These are phyloP conservation scores for Tuber umbilicatum DNA, from an alignment of 495 filamentous ascomycete genomes.

Conservation along the genomic window DNA sequence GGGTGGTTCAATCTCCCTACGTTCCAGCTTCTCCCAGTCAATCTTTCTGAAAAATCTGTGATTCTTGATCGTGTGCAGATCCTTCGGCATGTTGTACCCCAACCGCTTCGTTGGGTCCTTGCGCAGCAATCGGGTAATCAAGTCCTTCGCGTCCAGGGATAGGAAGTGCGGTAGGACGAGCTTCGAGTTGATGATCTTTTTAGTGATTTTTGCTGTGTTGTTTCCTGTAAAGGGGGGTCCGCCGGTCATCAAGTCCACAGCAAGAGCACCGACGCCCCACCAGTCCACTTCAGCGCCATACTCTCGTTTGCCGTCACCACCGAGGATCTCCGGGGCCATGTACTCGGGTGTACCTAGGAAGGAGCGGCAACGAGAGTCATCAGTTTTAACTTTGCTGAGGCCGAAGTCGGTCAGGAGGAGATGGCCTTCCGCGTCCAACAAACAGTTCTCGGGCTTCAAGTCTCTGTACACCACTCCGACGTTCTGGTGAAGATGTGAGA, in stretches of 20 bases:
- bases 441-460: constrained; percentile 95
- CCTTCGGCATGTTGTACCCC: constrained; percentile 79
- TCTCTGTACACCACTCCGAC: constrained; percentile 95
- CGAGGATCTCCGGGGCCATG: constrained; percentile 95
- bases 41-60: constrained; percentile 96
- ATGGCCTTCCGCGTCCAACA: constrained; percentile 84
- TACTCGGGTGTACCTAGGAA: constrained; percentile 92
- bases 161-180: constrained; percentile 80
- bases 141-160: constrained; percentile 80
- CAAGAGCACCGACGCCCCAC: constrained; percentile 94
- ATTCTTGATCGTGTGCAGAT: constrained; percentile 75
- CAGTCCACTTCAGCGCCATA: constrained; percentile 95
- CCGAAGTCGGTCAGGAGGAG: constrained; percentile 95
- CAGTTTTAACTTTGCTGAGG: constrained; percentile 86
- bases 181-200: constrained; percentile 89
- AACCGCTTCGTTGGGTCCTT: constrained; percentile 87
- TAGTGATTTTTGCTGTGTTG: constrained; percentile 85
- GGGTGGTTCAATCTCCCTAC: constrained; percentile 71
- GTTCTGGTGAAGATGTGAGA: constrained; percentile 83
- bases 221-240: constrained; percentile 79
- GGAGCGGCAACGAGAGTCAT: constrained; percentile 73
- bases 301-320: constrained; percentile 53
- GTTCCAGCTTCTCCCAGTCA: constrained; percentile 77
- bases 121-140: constrained; percentile 76
- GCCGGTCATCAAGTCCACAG: constrained; percentile 86